These are phyloP conservation scores for Talaromyces pinophilus DNA, from an alignment of 2,329 filamentous ascomycete genomes.

Conservation along the genomic window DNA sequence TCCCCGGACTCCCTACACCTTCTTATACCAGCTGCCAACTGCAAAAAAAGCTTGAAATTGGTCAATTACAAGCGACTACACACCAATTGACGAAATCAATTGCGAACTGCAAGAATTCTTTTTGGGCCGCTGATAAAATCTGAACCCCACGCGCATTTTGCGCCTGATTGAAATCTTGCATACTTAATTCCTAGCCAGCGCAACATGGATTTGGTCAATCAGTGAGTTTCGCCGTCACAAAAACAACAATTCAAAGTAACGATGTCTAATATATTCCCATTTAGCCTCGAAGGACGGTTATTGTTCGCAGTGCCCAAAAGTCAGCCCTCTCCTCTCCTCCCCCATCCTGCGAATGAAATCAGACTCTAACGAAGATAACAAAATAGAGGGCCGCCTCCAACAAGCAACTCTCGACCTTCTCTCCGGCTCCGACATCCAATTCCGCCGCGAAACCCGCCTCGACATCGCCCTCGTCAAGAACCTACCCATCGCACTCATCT, in stretches of 20 bases:
- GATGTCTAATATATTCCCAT: background rate
- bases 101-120: background rate
- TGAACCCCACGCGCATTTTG: conserved; percentile 19
- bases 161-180: conserved; percentile 13
- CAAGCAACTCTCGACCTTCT: conserved; percentile 86
- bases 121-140: conserved; percentile 12
- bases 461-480: conserved; percentile 99
- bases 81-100: background rate
- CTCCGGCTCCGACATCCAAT: conserved; percentile 92
- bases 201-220: conserved; percentile 63
- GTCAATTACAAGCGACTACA: background rate
- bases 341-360: background rate
- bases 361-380: background rate
- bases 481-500: conserved; percentile 89
- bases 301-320: conserved; percentile 99
- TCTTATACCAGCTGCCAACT: too few relatives aligned
- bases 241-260: too few relatives aligned
- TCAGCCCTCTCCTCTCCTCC: conserved; percentile 52
- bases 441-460: conserved; percentile 88
- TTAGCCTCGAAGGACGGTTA: conserved; percentile 84
- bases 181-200: background rate
- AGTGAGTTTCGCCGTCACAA: conserved; percentile 47
- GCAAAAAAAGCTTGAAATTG: too few relatives aligned
- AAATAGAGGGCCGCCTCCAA: conserved; percentile 85
- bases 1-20: too few relatives aligned